Evolutionary conservation across 129 eudicot genomes (phyloP).

Genomic region (Gnaphalium uliginosum): DNA sequence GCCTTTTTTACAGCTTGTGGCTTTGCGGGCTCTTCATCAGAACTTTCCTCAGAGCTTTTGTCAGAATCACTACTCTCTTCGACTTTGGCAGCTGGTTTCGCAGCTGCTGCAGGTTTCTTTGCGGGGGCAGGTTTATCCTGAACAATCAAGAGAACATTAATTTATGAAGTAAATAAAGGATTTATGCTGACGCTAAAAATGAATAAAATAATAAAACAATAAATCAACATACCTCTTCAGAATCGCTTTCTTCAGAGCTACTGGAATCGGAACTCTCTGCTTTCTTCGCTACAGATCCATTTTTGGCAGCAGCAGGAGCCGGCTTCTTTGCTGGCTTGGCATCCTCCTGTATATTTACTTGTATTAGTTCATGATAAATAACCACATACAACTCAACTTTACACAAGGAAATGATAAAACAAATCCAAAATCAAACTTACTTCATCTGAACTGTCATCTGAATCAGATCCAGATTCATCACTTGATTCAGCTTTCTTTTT

Average conservation of each 20-base stretch:
- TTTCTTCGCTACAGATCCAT: constrained; percentile 38
- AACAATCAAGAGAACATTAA: not conserved
- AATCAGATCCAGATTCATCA: constrained; percentile 40
- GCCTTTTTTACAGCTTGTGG: constrained; percentile 32
- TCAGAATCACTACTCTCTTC: constrained; percentile 42
- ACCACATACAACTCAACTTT: not conserved
- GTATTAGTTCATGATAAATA: not conserved
- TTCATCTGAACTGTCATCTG: constrained; percentile 53
- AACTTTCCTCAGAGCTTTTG: constrained; percentile 34
- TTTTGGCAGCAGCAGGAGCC: constrained; percentile 32
- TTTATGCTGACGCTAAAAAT: too few species aligned
- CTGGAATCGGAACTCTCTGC: constrained; percentile 46
- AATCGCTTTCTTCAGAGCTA: constrained; percentile 63
- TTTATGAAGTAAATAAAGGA: too few species aligned
- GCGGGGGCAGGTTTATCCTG: constrained; percentile 32
- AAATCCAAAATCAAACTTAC: not conserved
- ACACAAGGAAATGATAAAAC: not conserved
- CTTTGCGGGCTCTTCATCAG: constrained; percentile 49
- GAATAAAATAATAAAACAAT: not conserved
- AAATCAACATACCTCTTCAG: constrained; percentile 43
- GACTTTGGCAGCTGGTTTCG: constrained; percentile 30
- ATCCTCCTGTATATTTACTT: constrained; percentile 17
- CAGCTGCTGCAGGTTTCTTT: constrained; percentile 33
- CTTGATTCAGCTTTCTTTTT: constrained; percentile 57
- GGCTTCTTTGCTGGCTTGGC: constrained; percentile 29